phyloP scores from a whole-genome alignment of 2,329 filamentous ascomycete species.

The Cladophialophora immunda region DNA sequence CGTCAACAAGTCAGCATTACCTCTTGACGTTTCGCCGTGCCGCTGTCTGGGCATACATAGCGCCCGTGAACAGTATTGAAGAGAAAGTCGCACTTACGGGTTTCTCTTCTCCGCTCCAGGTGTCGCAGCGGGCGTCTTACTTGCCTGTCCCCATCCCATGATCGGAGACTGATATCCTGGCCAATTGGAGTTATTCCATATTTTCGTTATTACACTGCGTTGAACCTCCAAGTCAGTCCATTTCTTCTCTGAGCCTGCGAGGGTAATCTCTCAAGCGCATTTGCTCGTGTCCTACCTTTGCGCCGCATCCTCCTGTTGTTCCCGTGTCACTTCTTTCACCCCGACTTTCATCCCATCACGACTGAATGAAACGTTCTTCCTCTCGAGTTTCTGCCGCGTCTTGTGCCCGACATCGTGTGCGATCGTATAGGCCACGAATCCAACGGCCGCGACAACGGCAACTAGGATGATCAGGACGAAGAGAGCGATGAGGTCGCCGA shows the following conservation, averaged over 20 bases:
- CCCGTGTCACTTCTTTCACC: conserved; percentile 64
- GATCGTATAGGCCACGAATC: conserved; percentile 67
- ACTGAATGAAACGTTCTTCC: conserved; percentile 67
- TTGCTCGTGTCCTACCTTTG: conserved; percentile 57
- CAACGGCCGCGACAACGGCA: conserved; percentile 60
- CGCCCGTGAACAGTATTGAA: neutral
- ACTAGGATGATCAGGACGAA: conserved; percentile 65
- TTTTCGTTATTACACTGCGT: conserved; percentile 56
- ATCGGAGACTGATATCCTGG: conserved; percentile 55
- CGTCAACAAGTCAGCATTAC: neutral
- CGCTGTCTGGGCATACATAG: neutral
- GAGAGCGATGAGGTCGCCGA: conserved; percentile 59
- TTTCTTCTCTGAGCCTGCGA: neutral
- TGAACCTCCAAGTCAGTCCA: conserved; percentile 8
- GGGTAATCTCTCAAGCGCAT: neutral
- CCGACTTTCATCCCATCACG: conserved; percentile 69
- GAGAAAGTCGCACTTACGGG: conserved; percentile 30
- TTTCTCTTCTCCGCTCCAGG: conserved; percentile 34
- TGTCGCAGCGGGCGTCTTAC: conserved; percentile 23
- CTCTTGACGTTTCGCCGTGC: neutral
- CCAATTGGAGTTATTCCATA: conserved; percentile 59
- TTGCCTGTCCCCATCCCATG: conserved; percentile 46
- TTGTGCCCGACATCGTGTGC: conserved; percentile 65
- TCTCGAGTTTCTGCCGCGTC: conserved; percentile 69
- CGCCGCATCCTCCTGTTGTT: conserved; percentile 67